Evolutionary conservation across 2,329 filamentous ascomycete genomes (phyloP).

Genomic region (Orbilia blumenaviensis): DNA sequence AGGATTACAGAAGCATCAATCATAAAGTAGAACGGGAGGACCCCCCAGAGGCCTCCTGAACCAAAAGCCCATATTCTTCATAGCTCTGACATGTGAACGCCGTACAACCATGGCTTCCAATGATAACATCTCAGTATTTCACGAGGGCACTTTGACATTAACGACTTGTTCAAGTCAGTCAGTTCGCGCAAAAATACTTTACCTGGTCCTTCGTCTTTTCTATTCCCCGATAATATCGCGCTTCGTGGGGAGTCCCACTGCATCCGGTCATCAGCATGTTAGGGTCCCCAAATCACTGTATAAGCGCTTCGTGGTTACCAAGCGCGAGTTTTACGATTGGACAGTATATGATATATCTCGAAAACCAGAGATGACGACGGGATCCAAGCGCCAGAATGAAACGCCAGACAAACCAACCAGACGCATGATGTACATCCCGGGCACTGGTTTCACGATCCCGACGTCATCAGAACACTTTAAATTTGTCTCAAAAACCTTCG

Average conservation of each 20-base stretch:
- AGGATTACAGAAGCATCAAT: too few species aligned
- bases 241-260: not conserved
- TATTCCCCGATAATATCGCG: slow-evolving; percentile 2
- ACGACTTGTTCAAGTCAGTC: slow-evolving; percentile 16
- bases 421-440: slow-evolving; percentile 36
- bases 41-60: too few species aligned
- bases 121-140: not conserved
- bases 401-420: not conserved
- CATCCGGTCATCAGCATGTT: slow-evolving; percentile 19
- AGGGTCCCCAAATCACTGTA: slow-evolving; percentile 16
- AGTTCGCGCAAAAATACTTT: slow-evolving; percentile 6
- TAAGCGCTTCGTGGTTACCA: not conserved
- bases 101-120: not conserved
- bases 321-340: slow-evolving; percentile 31
- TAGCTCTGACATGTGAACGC: too few species aligned
- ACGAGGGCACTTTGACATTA: not conserved
- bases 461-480: slow-evolving; percentile 35
- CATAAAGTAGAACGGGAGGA: too few species aligned
- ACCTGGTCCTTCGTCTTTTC: slow-evolving; percentile 12
- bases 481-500: slow-evolving; percentile 25
- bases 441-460: slow-evolving; percentile 25
- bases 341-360: slow-evolving; percentile 28
- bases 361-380: not conserved
- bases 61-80: too few species aligned
- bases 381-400: not conserved